Evolutionary conservation across 257 asterid species (phyloP).

Genomic region (Perilla frutescens): DNA sequence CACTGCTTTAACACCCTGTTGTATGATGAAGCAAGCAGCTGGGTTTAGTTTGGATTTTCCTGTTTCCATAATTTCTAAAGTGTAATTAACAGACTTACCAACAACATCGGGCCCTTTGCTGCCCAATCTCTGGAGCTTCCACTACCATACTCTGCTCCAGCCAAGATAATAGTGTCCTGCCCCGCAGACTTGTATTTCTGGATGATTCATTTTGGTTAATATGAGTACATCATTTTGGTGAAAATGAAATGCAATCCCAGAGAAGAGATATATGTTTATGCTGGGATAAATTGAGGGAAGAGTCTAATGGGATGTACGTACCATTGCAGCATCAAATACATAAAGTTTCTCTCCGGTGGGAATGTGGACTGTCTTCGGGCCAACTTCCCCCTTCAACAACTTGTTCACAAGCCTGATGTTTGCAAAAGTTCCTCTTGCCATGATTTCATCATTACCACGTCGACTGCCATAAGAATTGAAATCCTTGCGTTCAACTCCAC

Average conservation of each 20-base stretch:
- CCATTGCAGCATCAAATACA: slow-evolving; percentile 95
- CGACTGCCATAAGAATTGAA: slow-evolving; percentile 97
- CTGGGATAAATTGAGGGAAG: background rate
- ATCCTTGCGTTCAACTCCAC: slow-evolving; percentile 82
- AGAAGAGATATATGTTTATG: background rate
- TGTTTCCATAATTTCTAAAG: background rate
- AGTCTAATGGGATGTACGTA: slow-evolving; percentile 48
- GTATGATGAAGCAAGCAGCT: background rate
- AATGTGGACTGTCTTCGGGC: slow-evolving; percentile 87
- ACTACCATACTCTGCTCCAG: slow-evolving; percentile 99
- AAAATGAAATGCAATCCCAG: background rate
- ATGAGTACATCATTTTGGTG: background rate
- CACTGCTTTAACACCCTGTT: slow-evolving; percentile 96
- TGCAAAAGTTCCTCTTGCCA: slow-evolving; percentile 98
- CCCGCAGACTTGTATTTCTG: slow-evolving; percentile 92
- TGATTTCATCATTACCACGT: slow-evolving; percentile 95
- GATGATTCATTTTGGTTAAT: slow-evolving; percentile 31
- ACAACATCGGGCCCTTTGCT: slow-evolving; percentile 97
- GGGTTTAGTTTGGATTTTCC: background rate
- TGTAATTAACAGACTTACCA: slow-evolving; percentile 51
- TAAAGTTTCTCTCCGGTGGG: slow-evolving; percentile 84
- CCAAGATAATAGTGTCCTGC: slow-evolving; percentile 81
- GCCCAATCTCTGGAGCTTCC: slow-evolving; percentile 99
- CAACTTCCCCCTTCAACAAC: slow-evolving; percentile 90
- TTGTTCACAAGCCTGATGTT: slow-evolving; percentile 91